Evolutionary conservation across 2,329 filamentous ascomycete species (phyloP).

Genomic region (Neofusicoccum cordaticola): DNA sequence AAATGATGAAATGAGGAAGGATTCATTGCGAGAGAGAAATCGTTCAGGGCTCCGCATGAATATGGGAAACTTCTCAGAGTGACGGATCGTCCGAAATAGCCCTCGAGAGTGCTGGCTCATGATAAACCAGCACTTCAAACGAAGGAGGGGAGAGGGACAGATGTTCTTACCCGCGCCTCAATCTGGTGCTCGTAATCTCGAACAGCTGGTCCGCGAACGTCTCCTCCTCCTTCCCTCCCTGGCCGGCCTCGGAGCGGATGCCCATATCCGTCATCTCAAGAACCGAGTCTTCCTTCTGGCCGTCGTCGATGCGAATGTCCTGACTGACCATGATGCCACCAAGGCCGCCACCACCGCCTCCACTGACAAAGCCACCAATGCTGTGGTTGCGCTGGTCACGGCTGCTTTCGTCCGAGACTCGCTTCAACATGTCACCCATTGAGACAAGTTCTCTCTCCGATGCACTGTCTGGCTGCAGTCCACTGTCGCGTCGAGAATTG

Average conservation of each 20-base stretch:
- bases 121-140: neutral
- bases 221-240: conserved; percentile 39
- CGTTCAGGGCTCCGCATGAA: no score
- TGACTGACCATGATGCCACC: conserved; percentile 40
- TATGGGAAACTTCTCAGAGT: no score
- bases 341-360: conserved; percentile 24
- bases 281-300: conserved; percentile 20
- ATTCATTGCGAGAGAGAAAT: no score
- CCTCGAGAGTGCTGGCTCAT: no score
- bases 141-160: neutral
- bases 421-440: conserved; percentile 15
- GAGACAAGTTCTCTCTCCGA: conserved; percentile 22
- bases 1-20: neutral
- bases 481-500: conserved; percentile 13
- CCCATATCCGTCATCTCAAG: conserved; percentile 35
- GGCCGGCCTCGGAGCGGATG: conserved; percentile 29
- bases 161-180: conserved; percentile 11
- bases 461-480: conserved; percentile 23
- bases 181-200: conserved; percentile 28
- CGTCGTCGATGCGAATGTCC: conserved; percentile 29
- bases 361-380: neutral
- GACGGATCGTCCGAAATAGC: no score
- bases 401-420: neutral
- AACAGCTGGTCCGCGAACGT: conserved; percentile 41
- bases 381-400: neutral